Conservation (phyloP, 805 yeast genomes). For the Wickerhamomyces bovis region DNA sequence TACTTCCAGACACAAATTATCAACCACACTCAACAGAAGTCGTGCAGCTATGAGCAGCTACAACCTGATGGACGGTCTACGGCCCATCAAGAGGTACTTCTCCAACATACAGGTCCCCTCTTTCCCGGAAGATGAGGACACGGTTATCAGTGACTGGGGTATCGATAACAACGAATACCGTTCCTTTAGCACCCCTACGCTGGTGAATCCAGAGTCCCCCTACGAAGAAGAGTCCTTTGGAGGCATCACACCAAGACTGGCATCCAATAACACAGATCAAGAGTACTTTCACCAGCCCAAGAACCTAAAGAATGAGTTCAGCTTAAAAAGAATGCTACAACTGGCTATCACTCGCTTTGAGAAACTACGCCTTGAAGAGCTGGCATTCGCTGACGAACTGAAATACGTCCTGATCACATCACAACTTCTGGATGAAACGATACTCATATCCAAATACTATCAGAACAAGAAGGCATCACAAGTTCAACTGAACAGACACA, state of each 20-base stretch:
- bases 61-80: conserved; percentile 18
- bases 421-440: conserved; percentile 37
- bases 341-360: background rate
- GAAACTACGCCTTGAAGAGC: background rate
- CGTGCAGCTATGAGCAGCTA: background rate
- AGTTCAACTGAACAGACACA: background rate
- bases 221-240: conserved; percentile 7
- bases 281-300: background rate
- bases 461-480: conserved; percentile 14
- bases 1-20: no score
- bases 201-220: conserved; percentile 13
- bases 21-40: no score
- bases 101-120: conserved; percentile 6
- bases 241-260: background rate
- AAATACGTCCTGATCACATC: conserved; percentile 45
- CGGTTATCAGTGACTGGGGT: conserved; percentile 22
- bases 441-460: conserved; percentile 22
- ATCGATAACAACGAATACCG: conserved; percentile 14
- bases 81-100: conserved; percentile 21
- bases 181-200: conserved; percentile 21
- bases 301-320: background rate
- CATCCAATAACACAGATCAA: background rate
- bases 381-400: conserved; percentile 42
- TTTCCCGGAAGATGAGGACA: conserved; percentile 3
- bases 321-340: background rate